These are phyloP conservation scores for Neonectria coccinea DNA, from an alignment of 2,329 filamentous ascomycete species.

Conservation along the genomic window DNA sequence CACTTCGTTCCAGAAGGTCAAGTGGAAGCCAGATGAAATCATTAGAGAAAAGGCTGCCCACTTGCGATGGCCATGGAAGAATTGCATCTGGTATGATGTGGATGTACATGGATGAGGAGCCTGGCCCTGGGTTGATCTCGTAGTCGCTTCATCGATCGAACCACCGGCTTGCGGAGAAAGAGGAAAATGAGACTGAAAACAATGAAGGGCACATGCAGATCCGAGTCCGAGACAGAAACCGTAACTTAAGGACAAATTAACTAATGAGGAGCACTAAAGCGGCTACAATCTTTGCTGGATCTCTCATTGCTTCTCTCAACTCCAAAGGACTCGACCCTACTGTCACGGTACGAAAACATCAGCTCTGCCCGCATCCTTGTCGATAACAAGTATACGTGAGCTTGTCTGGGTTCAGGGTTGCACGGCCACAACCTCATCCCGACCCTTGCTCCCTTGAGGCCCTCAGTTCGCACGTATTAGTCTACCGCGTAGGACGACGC, in stretches of 20 bases:
- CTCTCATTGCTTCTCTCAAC: not conserved
- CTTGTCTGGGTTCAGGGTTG: constrained; percentile 34
- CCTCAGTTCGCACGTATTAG: constrained; percentile 12
- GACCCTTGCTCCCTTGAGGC: constrained; percentile 3
- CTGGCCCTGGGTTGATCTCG: constrained; percentile 19
- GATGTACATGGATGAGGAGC: constrained; percentile 20
- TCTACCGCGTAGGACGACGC: not conserved
- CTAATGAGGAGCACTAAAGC: not conserved
- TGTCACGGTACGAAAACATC: constrained; percentile 6
- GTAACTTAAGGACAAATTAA: not conserved
- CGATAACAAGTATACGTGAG: constrained; percentile 21
- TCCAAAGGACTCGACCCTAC: constrained; percentile 8
- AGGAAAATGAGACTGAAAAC: constrained; percentile 1
- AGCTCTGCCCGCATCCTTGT: constrained; percentile 17
- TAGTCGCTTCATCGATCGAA: constrained; percentile 28
- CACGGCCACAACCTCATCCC: constrained; percentile 26
- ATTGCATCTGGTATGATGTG: constrained; percentile 31
- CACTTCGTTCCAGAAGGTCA: constrained; percentile 43
- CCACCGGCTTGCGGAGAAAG: constrained; percentile 19
- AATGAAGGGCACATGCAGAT: not conserved
- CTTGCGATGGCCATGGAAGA: constrained; percentile 4
- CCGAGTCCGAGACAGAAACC: constrained; percentile 8
- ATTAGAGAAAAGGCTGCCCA: constrained; percentile 16
- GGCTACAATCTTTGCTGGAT: not conserved
- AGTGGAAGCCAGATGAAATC: constrained; percentile 29